Evolutionary conservation across 2,329 filamentous ascomycete genomes (phyloP).

Genomic region (Hymenoscyphus infarciens): DNA sequence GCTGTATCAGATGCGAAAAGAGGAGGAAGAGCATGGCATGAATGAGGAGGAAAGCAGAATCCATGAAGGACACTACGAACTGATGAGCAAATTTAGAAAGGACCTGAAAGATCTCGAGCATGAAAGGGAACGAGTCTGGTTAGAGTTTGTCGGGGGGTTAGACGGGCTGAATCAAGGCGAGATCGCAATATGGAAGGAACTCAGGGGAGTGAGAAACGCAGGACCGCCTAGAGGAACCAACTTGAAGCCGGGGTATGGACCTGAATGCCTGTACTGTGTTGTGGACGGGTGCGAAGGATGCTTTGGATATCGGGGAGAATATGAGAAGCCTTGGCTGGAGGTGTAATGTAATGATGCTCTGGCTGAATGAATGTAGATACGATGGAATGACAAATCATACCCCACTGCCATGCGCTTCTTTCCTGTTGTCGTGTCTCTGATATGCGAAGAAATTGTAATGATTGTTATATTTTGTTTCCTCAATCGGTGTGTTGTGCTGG

Average conservation of each 20-base stretch:
- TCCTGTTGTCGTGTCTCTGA: too few species aligned
- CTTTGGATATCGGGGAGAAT: not conserved
- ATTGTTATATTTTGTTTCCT: too few species aligned
- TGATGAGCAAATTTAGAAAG: not conserved
- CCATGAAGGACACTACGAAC: conserved; percentile 3
- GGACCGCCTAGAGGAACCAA: not conserved
- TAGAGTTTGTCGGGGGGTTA: conserved; percentile 10
- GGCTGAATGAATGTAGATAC: not conserved
- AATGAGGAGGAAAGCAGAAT: conserved; percentile 2
- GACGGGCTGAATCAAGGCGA: conserved; percentile 7
- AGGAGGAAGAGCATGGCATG: conserved; percentile 5
- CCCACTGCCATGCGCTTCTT: too few species aligned
- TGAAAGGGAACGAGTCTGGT: conserved; percentile 6
- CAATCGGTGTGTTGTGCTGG: too few species aligned
- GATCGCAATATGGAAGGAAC: conserved; percentile 6
- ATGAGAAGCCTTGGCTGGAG: conserved; percentile 7
- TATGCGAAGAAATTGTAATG: too few species aligned
- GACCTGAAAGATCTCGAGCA: conserved; percentile 9
- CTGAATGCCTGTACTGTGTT: conserved; percentile 7
- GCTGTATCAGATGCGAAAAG: not conserved
- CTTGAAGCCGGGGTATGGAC: not conserved
- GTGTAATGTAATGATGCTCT: conserved; percentile 4
- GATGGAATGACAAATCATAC: not conserved
- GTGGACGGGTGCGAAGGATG: conserved; percentile 5
- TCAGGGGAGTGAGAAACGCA: conserved; percentile 4